phyloP scores from a whole-genome alignment of 371 early-diverging fungal genomes.

The Zopfochytrium polystomum region DNA sequence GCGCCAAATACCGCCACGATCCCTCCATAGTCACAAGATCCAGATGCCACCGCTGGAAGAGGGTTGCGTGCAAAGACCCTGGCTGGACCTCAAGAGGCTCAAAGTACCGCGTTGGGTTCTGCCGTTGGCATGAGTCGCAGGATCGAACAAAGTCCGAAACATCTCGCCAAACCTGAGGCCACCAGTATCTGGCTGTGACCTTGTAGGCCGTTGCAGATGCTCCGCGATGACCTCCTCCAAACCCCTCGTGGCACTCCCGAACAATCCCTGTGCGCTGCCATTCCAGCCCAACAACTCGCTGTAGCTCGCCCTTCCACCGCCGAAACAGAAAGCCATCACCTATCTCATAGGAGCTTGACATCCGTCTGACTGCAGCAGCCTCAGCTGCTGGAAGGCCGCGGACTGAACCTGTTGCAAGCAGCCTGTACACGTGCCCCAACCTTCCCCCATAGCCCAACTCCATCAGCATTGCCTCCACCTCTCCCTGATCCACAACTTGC shows the following conservation, averaged over 20 bases:
- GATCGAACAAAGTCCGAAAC: conserved; percentile 5
- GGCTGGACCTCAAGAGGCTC: conserved; percentile 4
- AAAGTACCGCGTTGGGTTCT: conserved; percentile 3
- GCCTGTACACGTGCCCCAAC: conserved; percentile 5
- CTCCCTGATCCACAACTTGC: no score
- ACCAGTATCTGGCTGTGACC: conserved; percentile 11
- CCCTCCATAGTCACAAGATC: conserved; percentile 19
- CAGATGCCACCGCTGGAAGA: conserved; percentile 9
- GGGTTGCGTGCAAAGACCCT: conserved; percentile 1
- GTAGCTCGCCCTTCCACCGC: background rate
- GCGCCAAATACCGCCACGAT: background rate
- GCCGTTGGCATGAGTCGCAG: conserved; percentile 7
- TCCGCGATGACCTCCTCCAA: conserved; percentile 21
- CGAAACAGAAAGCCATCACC: conserved; percentile 7
- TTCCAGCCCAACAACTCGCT: conserved; percentile 10
- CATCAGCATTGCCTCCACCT: conserved; percentile 1
- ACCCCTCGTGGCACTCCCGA: conserved; percentile 11
- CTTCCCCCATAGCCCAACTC: conserved; percentile 1
- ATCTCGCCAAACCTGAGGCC: conserved; percentile 9
- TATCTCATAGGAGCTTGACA: background rate
- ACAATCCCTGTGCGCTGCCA: conserved; percentile 7
- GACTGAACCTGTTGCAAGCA: background rate
- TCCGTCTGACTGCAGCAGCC: background rate
- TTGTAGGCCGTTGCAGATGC: conserved; percentile 11
- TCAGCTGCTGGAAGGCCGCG: background rate